These are phyloP conservation scores for Neolentinus lepideus DNA, from an alignment of 1,284 basidiomycete genomes.

Conservation along the genomic window DNA sequence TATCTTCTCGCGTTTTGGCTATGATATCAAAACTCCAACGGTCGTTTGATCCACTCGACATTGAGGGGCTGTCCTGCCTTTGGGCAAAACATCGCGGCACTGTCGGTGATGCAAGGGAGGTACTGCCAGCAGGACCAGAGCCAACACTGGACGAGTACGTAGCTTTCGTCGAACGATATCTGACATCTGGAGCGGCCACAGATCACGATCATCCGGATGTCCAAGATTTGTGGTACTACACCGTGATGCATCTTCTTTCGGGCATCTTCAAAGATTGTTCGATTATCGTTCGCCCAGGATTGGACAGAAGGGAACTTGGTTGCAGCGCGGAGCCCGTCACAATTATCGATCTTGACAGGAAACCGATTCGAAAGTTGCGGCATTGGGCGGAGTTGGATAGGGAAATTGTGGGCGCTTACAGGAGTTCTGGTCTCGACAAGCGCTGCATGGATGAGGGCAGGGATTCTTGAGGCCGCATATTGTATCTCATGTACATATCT, in stretches of 20 bases:
- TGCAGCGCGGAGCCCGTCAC: slow-evolving; percentile 34
- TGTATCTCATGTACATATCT: too few species aligned
- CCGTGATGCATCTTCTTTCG: slow-evolving; percentile 76
- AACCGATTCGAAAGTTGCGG: slow-evolving; percentile 58
- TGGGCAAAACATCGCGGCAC: slow-evolving; percentile 26
- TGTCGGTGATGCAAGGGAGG: not conserved
- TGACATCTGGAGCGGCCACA: slow-evolving; percentile 23
- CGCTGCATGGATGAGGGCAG: not conserved
- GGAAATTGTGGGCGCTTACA: slow-evolving; percentile 54
- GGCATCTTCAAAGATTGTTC: slow-evolving; percentile 98
- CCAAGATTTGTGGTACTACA: slow-evolving; percentile 46
- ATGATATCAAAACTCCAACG: slow-evolving; percentile 63
- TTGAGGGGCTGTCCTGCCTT: slow-evolving; percentile 65
- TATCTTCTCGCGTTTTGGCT: slow-evolving; percentile 47
- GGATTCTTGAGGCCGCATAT: not conserved
- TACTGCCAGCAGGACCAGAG: slow-evolving; percentile 20
- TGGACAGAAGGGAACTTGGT: not conserved
- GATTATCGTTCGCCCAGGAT: slow-evolving; percentile 55
- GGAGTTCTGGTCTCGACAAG: slow-evolving; percentile 20
- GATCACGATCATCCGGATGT: slow-evolving; percentile 31
- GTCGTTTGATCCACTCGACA: slow-evolving; percentile 76
- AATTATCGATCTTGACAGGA: slow-evolving; percentile 85
- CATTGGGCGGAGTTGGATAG: slow-evolving; percentile 74
- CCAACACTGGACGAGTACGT: slow-evolving; percentile 53
- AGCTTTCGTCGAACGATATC: slow-evolving; percentile 50